These are phyloP conservation scores for Talaromyces sp. DNA, from an alignment of 2,329 filamentous ascomycete genomes.

Conservation along the genomic window DNA sequence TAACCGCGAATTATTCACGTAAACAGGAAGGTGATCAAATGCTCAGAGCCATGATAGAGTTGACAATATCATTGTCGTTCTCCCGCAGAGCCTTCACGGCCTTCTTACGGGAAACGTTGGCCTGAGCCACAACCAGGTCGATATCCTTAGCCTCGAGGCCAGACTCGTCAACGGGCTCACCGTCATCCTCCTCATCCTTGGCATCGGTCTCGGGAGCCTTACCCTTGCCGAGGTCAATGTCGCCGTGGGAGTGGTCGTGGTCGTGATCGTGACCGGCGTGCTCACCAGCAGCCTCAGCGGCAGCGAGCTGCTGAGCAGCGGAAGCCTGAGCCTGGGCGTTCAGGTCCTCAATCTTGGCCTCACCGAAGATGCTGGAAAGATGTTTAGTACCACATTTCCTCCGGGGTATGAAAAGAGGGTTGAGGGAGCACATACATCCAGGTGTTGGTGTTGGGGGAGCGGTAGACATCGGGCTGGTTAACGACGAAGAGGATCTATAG, in stretches of 20 bases:
- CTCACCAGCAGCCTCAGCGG: conserved; percentile 65
- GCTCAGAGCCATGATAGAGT: conserved; percentile 99
- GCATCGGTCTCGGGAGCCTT: conserved; percentile 63
- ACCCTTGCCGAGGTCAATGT: conserved; percentile 62
- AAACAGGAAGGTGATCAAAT: conserved; percentile 55
- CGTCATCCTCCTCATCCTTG: conserved; percentile 83
- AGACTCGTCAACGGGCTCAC: conserved; percentile 90
- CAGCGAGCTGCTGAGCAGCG: conserved; percentile 91
- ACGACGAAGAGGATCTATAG: conserved; percentile 96
- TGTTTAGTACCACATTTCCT: conserved; percentile 26
- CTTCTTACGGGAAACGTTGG: conserved; percentile 95
- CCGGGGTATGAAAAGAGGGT: not conserved
- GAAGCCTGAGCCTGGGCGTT: conserved; percentile 97
- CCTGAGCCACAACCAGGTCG: conserved; percentile 98
- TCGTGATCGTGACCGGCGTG: conserved; percentile 62
- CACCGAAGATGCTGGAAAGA: conserved; percentile 83
- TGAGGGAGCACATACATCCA: conserved; percentile 77
- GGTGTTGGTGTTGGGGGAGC: conserved; percentile 98
- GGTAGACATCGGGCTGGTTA: conserved; percentile 99
- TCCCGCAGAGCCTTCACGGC: conserved; percentile 94
- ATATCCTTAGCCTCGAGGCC: conserved; percentile 99
- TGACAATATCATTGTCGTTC: conserved; percentile 99
- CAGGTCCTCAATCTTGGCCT: conserved; percentile 99
- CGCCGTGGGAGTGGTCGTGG: conserved; percentile 29
- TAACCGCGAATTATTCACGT: conserved; percentile 12